Evolutionary conservation across 257 asterid species (phyloP), one percentile per base, ranked within the genome.

Genomic region (Solanum chilense): DNA sequence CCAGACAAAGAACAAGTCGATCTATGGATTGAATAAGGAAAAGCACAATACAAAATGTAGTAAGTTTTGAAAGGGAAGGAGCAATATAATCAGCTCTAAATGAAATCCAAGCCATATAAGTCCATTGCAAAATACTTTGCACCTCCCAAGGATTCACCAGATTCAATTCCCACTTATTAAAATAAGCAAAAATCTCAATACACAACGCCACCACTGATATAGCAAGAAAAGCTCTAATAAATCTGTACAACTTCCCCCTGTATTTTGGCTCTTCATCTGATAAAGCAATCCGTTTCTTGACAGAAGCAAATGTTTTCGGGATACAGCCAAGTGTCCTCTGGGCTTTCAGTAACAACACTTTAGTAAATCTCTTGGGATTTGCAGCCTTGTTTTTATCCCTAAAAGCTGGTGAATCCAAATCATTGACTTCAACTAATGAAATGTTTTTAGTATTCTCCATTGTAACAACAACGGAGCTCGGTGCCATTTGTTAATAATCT

Each of bases 11-110:
- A 33, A 91, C 86, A 3, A 96, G 64, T 1, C 99, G 94, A 92
- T 96, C 99, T 88, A 91, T 12, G 1, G 99, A 96, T 56, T 95
- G 99, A 73, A 95, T 89, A 91, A 96, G 89, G 93, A 96, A 96
- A 27, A 96, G 91, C 21, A 96, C 93, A 44, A 95, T 93, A 83
- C 99, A 96, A 69, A 93, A 95, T 42, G 91, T 89, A 11, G 99
- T 95, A 42, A 95, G 94, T 7, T 75, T 66, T 12, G 88, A 91
- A 49, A 96, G 89, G 83, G 86, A 27, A 12, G 99, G 98, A 37
- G 99, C 97, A 35, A 93, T 88, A 84, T 96, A 96, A 23, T 96
- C 95, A 20, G 62, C 93, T 80, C 99, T 87, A 62, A 96, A 92
- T 71, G 92, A 88, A 91, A 95, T 37, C 98, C 99, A 96, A 41